Evolutionary conservation across 2,329 filamentous ascomycete genomes (phyloP), one percentile per base, ranked within the genome.

Genomic region (Talaromyces sp.): DNA sequence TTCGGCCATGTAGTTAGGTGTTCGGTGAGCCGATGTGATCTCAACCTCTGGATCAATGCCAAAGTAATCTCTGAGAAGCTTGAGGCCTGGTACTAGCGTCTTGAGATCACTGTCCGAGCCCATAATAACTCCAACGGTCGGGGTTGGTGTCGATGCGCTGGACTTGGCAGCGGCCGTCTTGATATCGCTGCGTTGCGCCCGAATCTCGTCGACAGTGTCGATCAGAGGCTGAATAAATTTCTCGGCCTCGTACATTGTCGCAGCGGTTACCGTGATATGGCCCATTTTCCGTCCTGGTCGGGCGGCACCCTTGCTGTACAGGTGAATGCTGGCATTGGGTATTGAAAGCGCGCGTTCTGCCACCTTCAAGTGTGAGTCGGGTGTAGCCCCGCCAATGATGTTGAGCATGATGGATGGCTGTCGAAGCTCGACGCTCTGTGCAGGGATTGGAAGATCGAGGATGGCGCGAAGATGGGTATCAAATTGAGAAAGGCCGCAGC

Each of bases 221-320:
- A 96, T 85, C 25, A 97, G 82, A 2, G 87, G 87, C 57, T 89
- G 85, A 42, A 89, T 85, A 15, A 88, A 83, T 17, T 82, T 80
- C 71, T 90, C 85, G n/a, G 89, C 86, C 68, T 88, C 82, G 42
- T 84, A 78, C 71, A 93, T 86, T 0, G 85, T 86, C 13, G 84
- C 81, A 1, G 87, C 87, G 1, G 90, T 90, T 42, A 96, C 78
- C 0, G 93, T 98, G 67, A 99, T 86, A 74, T 99, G 95, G 11
- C 93, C 93, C 79, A 98, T 98, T 77, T 98, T 99, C 53, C 95
- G 88, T 36, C 91, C 89, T 4, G 91, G 91, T 68, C 92, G 91
- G 28, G 92, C 90, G 54, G 85, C 86, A 11, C 85, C 85, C 77
- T 98, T 98, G 70, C 93, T 93, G 78, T 99, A 99, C 54, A 97